These are phyloP conservation scores for Cladosporium velox DNA, from an alignment of 2,329 filamentous ascomycete genomes.

Conservation along the genomic window DNA sequence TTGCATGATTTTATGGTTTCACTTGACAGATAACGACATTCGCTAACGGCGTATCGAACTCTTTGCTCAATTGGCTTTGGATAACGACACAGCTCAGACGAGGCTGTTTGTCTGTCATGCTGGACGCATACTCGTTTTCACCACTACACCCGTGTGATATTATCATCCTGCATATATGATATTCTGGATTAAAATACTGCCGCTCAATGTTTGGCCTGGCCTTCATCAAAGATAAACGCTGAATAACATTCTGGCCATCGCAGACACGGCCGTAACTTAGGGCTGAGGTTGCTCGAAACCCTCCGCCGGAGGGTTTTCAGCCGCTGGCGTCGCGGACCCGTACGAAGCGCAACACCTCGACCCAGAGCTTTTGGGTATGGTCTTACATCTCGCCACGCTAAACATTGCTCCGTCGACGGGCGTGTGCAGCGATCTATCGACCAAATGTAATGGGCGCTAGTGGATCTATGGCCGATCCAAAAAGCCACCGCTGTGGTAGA, in stretches of 20 bases:
- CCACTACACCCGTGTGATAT: background rate
- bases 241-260: background rate
- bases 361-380: background rate
- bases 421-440: background rate
- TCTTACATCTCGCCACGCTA: background rate
- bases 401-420: background rate
- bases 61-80: background rate
- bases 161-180: background rate
- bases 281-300: background rate
- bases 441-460: background rate
- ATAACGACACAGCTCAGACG: background rate
- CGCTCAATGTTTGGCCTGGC: rapidly evolving
- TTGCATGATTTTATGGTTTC: background rate
- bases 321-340: background rate
- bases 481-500: background rate
- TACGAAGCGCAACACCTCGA: background rate
- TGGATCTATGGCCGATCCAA: background rate
- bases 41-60: background rate
- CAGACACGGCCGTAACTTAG: background rate
- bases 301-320: background rate
- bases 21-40: background rate
- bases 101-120: background rate
- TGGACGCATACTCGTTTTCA: background rate
- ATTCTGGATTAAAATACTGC: background rate
- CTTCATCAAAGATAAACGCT: background rate